Base-by-base conservation (phyloP, 1,284 basidiomycete species). In the Fomitopsis palustris region DNA sequence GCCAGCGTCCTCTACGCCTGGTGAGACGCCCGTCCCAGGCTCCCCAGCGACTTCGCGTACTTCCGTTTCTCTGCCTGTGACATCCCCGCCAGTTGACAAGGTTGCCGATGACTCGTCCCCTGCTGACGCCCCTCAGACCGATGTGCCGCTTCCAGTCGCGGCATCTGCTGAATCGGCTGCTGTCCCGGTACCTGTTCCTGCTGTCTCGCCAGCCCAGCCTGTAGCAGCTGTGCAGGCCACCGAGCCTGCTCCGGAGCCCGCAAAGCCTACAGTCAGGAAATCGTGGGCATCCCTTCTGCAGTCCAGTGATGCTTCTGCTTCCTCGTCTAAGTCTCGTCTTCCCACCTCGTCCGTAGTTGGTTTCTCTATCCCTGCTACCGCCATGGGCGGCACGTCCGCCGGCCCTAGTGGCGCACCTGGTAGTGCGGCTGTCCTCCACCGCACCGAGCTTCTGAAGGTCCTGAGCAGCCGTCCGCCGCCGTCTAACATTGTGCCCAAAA, bases 201-300 rank as follows among this genome's bases (percentile, higher is more conserved):
- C 54, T 29, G 65, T 61, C 9, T 56, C 67, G n/a, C 51, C 65
- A 2, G 60, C 66, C 8, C 57, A 65, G 47, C 59, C 66, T 29
- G 61, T 62, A n/a, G 37, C 58, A 9, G 52, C 57, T 59, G 71
- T 8, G 59, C 73, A 52, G 17, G 38, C 71, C 9, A 56, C 70
- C 12, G 60, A 71, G 27, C 65, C 75, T 31, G 54, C 70, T 9
- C 52, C 76, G 9, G 55, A 14, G 14, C 45, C 64, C 10, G 52
- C 67, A 14, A 49, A 66, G 12, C 60, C 69, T 5, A 68, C 77
- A 12, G 69, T 71, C 21, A 88, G 85, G 68, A 86, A 85, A 65
- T 89, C 87, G 4, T 95, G 89, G 88, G 90, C 92, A 0, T 88
- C 89, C 1, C 82, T 93, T 25, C 77, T 94, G 38, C 81, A 79